Evolutionary conservation across 2,329 filamentous ascomycete genomes (phyloP).

Genomic region (Phyllosticta citrichinensis): DNA sequence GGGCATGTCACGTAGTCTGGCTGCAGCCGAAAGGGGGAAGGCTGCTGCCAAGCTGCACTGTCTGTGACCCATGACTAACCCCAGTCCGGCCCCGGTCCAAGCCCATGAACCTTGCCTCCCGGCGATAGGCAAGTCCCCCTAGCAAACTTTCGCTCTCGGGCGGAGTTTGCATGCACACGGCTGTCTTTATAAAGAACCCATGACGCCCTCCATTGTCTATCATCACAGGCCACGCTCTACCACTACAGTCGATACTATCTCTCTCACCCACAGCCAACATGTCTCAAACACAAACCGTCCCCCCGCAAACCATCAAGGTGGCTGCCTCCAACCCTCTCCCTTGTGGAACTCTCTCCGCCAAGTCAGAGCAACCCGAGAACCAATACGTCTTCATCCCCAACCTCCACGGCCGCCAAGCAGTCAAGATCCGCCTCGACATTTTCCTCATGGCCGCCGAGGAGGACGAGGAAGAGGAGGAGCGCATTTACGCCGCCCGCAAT

Average conservation of each 20-base stretch:
- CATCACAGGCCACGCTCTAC: background rate
- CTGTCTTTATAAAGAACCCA: background rate
- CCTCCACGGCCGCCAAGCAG: conserved; percentile 8
- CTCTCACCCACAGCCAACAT: background rate
- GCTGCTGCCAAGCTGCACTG: background rate
- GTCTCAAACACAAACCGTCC: background rate
- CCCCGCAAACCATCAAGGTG: background rate
- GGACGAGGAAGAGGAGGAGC: background rate
- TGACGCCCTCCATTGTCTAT: background rate
- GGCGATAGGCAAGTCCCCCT: background rate
- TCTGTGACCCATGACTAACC: background rate
- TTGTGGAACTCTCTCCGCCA: background rate
- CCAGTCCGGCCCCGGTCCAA: background rate
- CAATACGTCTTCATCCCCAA: conserved; percentile 13
- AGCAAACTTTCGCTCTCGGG: background rate
- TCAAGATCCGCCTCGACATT: conserved; percentile 4
- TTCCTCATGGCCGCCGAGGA: conserved; percentile 4
- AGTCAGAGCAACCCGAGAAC: background rate
- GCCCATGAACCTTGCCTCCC: background rate
- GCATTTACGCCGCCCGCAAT: background rate
- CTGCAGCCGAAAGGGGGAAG: background rate
- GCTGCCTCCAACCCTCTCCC: background rate
- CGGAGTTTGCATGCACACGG: background rate
- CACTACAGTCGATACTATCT: background rate
- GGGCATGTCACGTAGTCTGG: background rate